Percentiles rank a stretch among this genome's conserved stretches.
phyloP scores from a whole-genome alignment of 306 rosid species.

The Cajanus cajan region DNA sequence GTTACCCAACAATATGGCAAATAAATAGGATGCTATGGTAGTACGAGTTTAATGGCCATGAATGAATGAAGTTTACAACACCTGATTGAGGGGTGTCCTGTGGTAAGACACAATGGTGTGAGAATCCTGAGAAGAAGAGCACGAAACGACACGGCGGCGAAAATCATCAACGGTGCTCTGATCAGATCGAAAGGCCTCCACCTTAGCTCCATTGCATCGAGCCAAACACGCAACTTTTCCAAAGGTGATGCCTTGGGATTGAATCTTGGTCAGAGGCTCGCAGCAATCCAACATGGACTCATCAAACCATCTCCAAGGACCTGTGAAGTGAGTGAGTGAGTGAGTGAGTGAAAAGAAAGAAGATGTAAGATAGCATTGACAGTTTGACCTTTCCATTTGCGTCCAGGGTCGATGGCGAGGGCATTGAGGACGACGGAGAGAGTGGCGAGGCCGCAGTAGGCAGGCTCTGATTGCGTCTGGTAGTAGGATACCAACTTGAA shows the following conservation, averaged over 20 bases:
- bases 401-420: constrained; percentile 90
- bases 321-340: constrained; percentile 45
- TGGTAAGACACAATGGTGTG: constrained; percentile 77
- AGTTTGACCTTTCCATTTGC: constrained; percentile 99
- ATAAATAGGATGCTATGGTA: too few species aligned
- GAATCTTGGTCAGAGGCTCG: constrained; percentile 68
- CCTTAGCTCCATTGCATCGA: constrained; percentile 84
- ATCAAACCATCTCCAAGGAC: constrained; percentile 99
- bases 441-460: constrained; percentile 78
- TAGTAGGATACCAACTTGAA: constrained; percentile 83
- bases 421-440: constrained; percentile 88
- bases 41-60: too few species aligned
- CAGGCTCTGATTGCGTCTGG: constrained; percentile 96
- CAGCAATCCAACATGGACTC: constrained; percentile 96
- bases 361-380: not conserved
- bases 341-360: not conserved
- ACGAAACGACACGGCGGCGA: constrained; percentile 51
- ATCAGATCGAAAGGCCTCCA: constrained; percentile 56
- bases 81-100: constrained; percentile 72
- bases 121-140: constrained; percentile 56
- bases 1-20: constrained; percentile 34
- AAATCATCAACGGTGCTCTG: constrained; percentile 57
- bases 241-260: constrained; percentile 75
- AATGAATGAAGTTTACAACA: constrained; percentile 16
- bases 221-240: constrained; percentile 95